Conservation (phyloP, 2,329 filamentous ascomycete genomes). For the Clonostachys sp. region DNA sequence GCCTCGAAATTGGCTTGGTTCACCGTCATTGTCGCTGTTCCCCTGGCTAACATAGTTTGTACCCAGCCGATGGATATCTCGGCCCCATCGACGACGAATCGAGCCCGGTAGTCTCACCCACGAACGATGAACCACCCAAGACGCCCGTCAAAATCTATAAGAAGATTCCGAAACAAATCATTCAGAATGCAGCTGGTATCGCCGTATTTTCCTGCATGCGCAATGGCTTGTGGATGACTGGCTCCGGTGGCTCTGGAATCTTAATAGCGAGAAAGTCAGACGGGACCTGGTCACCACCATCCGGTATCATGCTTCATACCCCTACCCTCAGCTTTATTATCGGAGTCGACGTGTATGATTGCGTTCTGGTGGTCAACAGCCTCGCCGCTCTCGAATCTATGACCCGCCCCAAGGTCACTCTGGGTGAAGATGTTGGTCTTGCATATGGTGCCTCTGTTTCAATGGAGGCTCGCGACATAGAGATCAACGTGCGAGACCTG, state of each 20-base stretch:
- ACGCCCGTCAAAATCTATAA: slow-evolving; percentile 55
- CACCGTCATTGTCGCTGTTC: neutral
- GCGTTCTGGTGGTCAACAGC: slow-evolving; percentile 88
- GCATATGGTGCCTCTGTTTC: slow-evolving; percentile 69
- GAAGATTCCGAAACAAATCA: slow-evolving; percentile 82
- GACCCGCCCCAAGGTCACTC: slow-evolving; percentile 70
- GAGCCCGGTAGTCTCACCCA: slow-evolving; percentile 12
- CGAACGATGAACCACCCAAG: slow-evolving; percentile 30
- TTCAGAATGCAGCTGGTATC: slow-evolving; percentile 83
- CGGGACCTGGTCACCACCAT: slow-evolving; percentile 87
- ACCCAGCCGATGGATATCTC: slow-evolving; percentile 50
- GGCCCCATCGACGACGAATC: slow-evolving; percentile 33
- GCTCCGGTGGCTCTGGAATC: slow-evolving; percentile 84
- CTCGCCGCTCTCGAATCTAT: slow-evolving; percentile 80
- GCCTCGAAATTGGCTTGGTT: neutral
- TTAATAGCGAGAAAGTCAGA: slow-evolving; percentile 80
- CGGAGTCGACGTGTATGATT: slow-evolving; percentile 94
- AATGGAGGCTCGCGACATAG: slow-evolving; percentile 42
- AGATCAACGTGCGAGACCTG: slow-evolving; percentile 46
- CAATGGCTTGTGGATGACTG: slow-evolving; percentile 85
- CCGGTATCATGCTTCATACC: slow-evolving; percentile 86
- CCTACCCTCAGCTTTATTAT: slow-evolving; percentile 84
- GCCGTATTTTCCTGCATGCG: slow-evolving; percentile 96
- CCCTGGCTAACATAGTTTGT: slow-evolving; percentile 8
- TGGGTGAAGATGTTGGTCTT: slow-evolving; percentile 77